Evolutionary conservation across 139 green algal genomes (phyloP), one percentile per base, ranked within the genome.

Genomic region (Penium margaritaceum): DNA sequence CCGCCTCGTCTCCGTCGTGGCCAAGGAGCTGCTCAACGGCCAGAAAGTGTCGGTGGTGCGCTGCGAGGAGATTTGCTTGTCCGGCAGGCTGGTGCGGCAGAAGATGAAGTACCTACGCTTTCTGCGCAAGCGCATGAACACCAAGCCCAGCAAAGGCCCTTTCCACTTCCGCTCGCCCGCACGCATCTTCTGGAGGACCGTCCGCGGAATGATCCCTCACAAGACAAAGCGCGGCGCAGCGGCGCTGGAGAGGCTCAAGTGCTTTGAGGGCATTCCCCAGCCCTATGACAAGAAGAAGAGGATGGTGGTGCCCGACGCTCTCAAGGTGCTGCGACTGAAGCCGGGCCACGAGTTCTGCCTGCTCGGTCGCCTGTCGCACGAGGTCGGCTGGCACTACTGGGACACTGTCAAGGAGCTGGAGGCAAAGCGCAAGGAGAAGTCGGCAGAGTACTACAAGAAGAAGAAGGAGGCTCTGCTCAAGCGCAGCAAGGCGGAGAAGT

Each of bases 371-470:
- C 88, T 98, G 34, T 87, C 91, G 35, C 67, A 84, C 24, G 80
- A 96, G 88, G 91, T 98, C 6, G 94, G 94, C 83, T 98, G 94
- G 94, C 96, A 95, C 83, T 89, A 98, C 89, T 67, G 87, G 73
- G 91, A 91, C 17, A 76, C 68, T 29, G 63, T 85, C 43, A 71
- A 80, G 61, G 83, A 91, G 65, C 88, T 98, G 74, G 94, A 98
- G 86, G 89, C 71, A 41, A 90, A 91, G 85, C 89, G 94, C 78
- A 97, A 96, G 85, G 90, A 54, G 43, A 87, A 89, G 79, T 85
- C 71, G 5, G 65, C 35, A 21, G 77, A 78, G n/a, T 87, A 64
- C 41, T 87, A 87, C 82, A 65, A 71, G 33, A 24, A 75, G 66
- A 87, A 87, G 81, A 87, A 86, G 72, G 81, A 58, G 37, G 37